phyloP scores from a whole-genome alignment of 805 yeast species.

The Scheffersomyces ergatensis region DNA sequence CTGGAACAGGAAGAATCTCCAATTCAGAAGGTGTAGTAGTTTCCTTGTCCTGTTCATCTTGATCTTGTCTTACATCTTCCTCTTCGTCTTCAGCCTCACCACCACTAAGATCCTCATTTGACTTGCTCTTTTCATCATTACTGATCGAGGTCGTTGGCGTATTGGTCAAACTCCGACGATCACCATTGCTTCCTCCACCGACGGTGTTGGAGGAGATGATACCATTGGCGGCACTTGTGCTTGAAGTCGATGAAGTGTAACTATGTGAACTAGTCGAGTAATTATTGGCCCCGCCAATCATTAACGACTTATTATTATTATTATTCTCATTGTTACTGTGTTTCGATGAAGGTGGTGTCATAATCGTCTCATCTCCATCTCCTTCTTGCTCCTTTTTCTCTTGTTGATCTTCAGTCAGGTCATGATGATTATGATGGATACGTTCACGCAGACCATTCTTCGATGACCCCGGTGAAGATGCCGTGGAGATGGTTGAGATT shows the following conservation, averaged over 20 bases:
- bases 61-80: too few species aligned
- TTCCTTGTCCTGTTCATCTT: too few species aligned
- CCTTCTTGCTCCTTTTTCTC: too few species aligned
- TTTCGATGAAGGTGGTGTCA: too few species aligned
- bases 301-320: background rate
- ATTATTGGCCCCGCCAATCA: slow-evolving; percentile 7
- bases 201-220: too few species aligned
- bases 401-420: too few species aligned
- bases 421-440: too few species aligned
- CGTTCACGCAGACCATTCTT: background rate
- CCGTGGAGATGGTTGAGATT: background rate
- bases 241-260: slow-evolving; percentile 6
- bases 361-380: too few species aligned
- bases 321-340: too few species aligned
- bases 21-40: background rate
- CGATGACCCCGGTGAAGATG: background rate
- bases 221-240: background rate
- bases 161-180: slow-evolving; percentile 17
- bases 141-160: slow-evolving; percentile 33
- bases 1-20: background rate
- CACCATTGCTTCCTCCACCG: background rate
- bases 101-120: background rate
- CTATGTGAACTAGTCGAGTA: background rate
- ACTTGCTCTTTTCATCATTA: slow-evolving; percentile 1
- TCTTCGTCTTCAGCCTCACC: background rate